These are phyloP conservation scores for Dryas integrifolia DNA, from an alignment of 331 rosid genomes.

Conservation along the genomic window DNA sequence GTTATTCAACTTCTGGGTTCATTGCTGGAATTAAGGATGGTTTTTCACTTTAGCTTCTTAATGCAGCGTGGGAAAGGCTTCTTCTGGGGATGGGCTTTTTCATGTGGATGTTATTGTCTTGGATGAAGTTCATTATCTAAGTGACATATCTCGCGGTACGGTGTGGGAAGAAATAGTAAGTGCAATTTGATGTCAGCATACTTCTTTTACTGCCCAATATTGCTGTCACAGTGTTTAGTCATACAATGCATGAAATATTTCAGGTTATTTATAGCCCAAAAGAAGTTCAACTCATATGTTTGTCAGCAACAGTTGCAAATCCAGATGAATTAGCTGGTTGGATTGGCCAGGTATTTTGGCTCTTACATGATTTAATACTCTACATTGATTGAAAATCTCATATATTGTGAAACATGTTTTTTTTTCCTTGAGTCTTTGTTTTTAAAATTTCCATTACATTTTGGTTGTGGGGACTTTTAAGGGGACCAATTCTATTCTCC, in stretches of 20 bases:
- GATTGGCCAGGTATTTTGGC: slow-evolving; percentile 81
- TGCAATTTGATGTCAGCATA: slow-evolving; percentile 7
- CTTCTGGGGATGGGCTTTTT: slow-evolving; percentile 76
- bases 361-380: slow-evolving; percentile 8
- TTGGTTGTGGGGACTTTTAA: not conserved
- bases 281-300: slow-evolving; percentile 82
- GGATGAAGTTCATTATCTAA: slow-evolving; percentile 98
- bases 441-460: not conserved
- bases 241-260: slow-evolving; percentile 19
- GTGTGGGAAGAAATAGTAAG: slow-evolving; percentile 97
- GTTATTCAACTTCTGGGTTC: not conserved
- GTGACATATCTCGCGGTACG: slow-evolving; percentile 93
- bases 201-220: slow-evolving; percentile 6
- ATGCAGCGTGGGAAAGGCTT: slow-evolving; percentile 81
- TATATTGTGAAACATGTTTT: not conserved
- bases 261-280: slow-evolving; percentile 93
- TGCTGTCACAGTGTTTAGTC: slow-evolving; percentile 1
- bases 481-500: slow-evolving; percentile 20
- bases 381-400: not conserved
- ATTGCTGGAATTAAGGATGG: not conserved
- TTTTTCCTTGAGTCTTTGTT: not conserved
- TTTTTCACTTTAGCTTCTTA: slow-evolving; percentile 13
- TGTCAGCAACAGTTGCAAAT: slow-evolving; percentile 92
- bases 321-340: slow-evolving; percentile 95
- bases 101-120: slow-evolving; percentile 87